Percentiles rank a stretch among this genome's conserved stretches.
phyloP scores from a whole-genome alignment of 106 monocot species.

The Iris macrosiphon region DNA sequence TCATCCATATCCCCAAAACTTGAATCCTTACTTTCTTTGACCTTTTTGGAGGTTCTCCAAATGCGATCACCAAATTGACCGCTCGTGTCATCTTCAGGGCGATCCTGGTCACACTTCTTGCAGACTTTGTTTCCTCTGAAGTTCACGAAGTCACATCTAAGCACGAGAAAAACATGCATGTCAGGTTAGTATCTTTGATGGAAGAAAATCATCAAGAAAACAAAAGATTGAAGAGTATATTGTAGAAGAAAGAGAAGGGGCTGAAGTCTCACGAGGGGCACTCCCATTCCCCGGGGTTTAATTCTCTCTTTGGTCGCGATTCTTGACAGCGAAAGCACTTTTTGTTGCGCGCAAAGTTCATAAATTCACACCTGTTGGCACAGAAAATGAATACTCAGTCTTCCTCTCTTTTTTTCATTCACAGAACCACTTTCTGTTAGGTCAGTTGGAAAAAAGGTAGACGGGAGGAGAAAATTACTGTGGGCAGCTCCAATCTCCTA shows the following conservation, averaged over 20 bases:
- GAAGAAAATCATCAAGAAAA: background rate
- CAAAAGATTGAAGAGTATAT: too few relatives aligned
- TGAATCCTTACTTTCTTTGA: background rate
- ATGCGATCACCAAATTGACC: slow-evolving; percentile 10
- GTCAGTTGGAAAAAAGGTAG: too few relatives aligned
- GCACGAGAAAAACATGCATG: background rate
- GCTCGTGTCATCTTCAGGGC: slow-evolving; percentile 19
- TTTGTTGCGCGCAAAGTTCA: slow-evolving; percentile 68
- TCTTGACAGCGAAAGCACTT: slow-evolving; percentile 42
- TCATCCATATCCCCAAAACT: slow-evolving; percentile 13
- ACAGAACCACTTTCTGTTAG: too few relatives aligned
- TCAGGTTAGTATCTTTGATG: background rate
- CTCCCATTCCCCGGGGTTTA: slow-evolving; percentile 64
- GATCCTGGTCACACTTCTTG: slow-evolving; percentile 39
- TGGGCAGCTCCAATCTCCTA: slow-evolving; percentile 88
- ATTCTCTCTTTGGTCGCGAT: slow-evolving; percentile 35
- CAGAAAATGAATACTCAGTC: background rate
- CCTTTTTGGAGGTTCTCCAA: slow-evolving; percentile 8
- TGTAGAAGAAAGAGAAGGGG: too few relatives aligned
- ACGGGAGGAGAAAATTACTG: slow-evolving; percentile 25
- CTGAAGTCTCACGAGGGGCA: slow-evolving; percentile 67
- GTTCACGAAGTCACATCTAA: slow-evolving; percentile 57
- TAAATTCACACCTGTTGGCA: slow-evolving; percentile 47
- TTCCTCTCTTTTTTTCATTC: background rate
- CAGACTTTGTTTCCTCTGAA: slow-evolving; percentile 53